A percentile compares a stretch with the other conserved stretches of the same genome.
These are phyloP conservation scores for Beta vulgaris DNA, from an alignment of 148 eudicot genomes.

Conservation along the genomic window DNA sequence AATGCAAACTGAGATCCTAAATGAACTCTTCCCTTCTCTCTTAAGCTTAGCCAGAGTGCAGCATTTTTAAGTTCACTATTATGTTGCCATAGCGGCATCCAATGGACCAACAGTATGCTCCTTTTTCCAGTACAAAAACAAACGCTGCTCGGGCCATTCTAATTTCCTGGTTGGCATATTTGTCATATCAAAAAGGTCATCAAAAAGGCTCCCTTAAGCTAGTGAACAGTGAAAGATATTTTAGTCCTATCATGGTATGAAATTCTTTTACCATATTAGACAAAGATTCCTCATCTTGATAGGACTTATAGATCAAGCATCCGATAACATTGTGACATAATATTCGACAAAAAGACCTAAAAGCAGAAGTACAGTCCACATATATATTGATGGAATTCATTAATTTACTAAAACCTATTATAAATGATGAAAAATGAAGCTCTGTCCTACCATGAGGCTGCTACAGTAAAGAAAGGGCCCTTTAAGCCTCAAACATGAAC, in stretches of 20 bases:
- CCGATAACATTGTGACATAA: conserved; percentile 4
- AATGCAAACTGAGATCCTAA: neutral
- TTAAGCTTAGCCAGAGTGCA: neutral
- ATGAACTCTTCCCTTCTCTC: neutral
- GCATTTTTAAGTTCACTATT: neutral
- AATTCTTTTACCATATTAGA: conserved; percentile 25
- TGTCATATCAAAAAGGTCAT: conserved; percentile 8
- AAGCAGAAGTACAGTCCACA: conserved; percentile 8
- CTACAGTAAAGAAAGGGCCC: neutral
- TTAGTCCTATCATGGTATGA: conserved; percentile 31
- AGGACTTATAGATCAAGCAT: conserved; percentile 21
- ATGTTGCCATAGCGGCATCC: neutral
- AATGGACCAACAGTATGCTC: neutral
- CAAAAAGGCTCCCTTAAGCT: neutral
- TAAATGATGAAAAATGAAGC: neutral
- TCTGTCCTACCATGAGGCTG: neutral
- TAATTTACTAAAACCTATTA: neutral
- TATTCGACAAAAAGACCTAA: conserved; percentile 15
- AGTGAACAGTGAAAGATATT: conserved; percentile 1
- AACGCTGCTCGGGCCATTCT: neutral
- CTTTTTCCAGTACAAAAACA: neutral
- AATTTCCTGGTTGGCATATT: conserved; percentile 18
- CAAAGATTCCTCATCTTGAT: conserved; percentile 33
- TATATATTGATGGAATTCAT: neutral
- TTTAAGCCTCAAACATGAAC: neutral